These are phyloP conservation scores for Ganoderma lucidum DNA, from an alignment of 1,284 basidiomycete species.

Conservation along the genomic window DNA sequence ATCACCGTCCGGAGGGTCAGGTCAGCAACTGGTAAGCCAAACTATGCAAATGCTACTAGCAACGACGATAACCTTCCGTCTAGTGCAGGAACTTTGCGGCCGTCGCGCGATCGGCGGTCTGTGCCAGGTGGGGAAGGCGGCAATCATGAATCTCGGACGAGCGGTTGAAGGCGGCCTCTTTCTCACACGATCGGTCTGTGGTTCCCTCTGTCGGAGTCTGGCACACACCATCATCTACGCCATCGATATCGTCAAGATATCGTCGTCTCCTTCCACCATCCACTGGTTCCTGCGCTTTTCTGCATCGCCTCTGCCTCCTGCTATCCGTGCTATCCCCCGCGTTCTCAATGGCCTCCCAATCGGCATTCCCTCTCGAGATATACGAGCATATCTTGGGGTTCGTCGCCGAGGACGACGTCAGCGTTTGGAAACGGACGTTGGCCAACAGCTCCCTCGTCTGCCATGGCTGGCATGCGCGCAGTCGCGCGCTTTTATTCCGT, in stretches of 20 bases:
- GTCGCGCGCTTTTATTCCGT: not conserved
- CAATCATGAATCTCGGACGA: not conserved
- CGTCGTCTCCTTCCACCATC: not conserved
- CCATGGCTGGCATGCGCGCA: not conserved
- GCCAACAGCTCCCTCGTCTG: not conserved
- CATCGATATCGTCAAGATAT: not conserved
- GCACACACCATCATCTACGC: not conserved
- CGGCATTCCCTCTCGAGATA: not conserved
- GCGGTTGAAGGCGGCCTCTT: not conserved
- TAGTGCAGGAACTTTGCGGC: not conserved
- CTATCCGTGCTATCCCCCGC: not conserved
- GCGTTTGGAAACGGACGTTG: not conserved
- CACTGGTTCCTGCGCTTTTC: not conserved
- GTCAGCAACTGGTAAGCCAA: too few species aligned
- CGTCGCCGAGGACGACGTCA: not conserved
- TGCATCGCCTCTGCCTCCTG: not conserved
- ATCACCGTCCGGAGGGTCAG: too few species aligned
- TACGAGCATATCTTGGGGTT: not conserved
- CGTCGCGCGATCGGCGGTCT: not conserved
- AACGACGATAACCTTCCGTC: too few species aligned
- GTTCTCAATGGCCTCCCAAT: not conserved
- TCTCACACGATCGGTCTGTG: not conserved
- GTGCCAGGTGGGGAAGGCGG: not conserved
- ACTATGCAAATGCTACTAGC: too few species aligned
- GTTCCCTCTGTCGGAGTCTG: not conserved